phyloP scores from a whole-genome alignment of 2,329 filamentous ascomycete species.

The Didymella pinodella region DNA sequence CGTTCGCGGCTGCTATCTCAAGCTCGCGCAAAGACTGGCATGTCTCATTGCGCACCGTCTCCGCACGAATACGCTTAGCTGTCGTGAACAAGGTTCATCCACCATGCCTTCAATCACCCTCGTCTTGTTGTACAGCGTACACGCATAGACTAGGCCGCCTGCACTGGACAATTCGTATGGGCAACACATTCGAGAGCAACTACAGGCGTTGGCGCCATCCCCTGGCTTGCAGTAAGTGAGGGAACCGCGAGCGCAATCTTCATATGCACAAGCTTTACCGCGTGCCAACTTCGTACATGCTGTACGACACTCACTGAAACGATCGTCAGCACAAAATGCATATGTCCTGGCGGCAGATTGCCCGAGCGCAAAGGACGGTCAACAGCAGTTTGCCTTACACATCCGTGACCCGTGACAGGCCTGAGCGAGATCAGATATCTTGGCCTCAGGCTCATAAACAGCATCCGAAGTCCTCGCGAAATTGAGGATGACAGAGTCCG shows the following conservation, averaged over 20 bases:
- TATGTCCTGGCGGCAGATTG: constrained; percentile 3
- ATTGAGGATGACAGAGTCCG: constrained; percentile 25
- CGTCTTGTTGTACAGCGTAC: constrained; percentile 10
- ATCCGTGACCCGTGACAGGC: constrained; percentile 14
- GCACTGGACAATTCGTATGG: background rate
- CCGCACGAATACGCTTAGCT: constrained; percentile 9
- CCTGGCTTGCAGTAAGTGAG: constrained; percentile 21
- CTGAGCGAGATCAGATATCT: constrained; percentile 20
- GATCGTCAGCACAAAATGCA: background rate
- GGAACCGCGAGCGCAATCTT: constrained; percentile 13
- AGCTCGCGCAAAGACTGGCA: background rate
- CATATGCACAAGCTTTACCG: constrained; percentile 4
- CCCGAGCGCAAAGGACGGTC: background rate
- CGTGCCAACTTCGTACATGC: constrained; percentile 11
- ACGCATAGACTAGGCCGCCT: background rate
- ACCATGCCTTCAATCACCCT: constrained; percentile 23
- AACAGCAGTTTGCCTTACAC: constrained; percentile 10
- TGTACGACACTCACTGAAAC: constrained; percentile 19
- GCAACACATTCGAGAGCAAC: background rate
- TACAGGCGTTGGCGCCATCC: constrained; percentile 2
- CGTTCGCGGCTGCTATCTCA: background rate
- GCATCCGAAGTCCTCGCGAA: constrained; percentile 15
- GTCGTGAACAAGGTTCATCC: constrained; percentile 17
- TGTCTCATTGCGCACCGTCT: background rate
- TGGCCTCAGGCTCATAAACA: constrained; percentile 23